Conservation (phyloP, 164 flowering plant genomes). For the Buxus sempervirens region DNA sequence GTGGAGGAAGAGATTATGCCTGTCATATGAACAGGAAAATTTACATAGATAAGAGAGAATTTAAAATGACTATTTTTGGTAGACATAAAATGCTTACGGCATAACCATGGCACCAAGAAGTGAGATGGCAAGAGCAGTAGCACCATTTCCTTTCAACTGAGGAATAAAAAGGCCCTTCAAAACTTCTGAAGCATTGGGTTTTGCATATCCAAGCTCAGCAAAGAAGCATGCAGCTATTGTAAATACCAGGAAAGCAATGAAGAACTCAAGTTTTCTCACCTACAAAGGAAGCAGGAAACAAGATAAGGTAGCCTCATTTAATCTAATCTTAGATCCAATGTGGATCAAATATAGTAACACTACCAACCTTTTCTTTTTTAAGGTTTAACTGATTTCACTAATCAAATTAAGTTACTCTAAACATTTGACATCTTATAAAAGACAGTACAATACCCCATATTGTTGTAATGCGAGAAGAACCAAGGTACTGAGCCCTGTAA, state of each 20-base stretch:
- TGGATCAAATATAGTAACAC: neutral
- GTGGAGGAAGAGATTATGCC: slow-evolving; percentile 94
- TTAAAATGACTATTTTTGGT: neutral
- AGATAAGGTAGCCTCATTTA: neutral
- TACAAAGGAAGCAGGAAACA: slow-evolving; percentile 19
- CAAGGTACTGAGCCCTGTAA: slow-evolving; percentile 86
- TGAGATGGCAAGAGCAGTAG: slow-evolving; percentile 82
- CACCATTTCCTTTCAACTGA: slow-evolving; percentile 76
- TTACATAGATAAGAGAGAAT: slow-evolving; percentile 3
- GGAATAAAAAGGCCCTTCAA: slow-evolving; percentile 84
- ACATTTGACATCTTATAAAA: neutral
- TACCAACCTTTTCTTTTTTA: neutral
- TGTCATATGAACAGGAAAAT: slow-evolving; percentile 25
- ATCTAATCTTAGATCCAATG: neutral
- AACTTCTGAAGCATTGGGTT: slow-evolving; percentile 67
- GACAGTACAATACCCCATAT: slow-evolving; percentile 66
- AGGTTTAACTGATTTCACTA: neutral
- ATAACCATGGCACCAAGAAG: slow-evolving; percentile 96
- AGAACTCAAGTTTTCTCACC: slow-evolving; percentile 92
- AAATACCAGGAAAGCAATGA: slow-evolving; percentile 76
- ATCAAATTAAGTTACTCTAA: neutral
- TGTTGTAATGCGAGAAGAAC: slow-evolving; percentile 82
- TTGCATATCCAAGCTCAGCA: slow-evolving; percentile 79
- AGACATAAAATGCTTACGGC: slow-evolving; percentile 59
- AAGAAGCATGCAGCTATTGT: slow-evolving; percentile 90